Percentiles rank a stretch among this genome's conserved stretches.
Evolutionary conservation across 129 eudicot species (phyloP).

Genomic region (Artemisia argyi): DNA sequence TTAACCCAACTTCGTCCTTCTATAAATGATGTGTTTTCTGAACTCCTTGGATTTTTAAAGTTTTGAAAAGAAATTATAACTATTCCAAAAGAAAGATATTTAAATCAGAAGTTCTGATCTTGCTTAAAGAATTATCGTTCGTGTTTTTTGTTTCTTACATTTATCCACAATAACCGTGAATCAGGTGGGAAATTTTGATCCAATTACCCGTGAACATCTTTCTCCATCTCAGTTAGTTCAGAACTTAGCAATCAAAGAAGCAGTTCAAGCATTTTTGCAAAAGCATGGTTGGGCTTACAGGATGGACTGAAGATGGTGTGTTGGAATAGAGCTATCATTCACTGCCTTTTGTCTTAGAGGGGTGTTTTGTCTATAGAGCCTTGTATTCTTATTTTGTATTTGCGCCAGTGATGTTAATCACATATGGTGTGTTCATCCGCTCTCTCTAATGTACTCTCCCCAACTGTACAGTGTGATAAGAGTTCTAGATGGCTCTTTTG

Average conservation of each 20-base stretch:
- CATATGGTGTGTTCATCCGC: constrained; percentile 1
- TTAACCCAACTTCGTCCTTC: too few species aligned
- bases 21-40: too few species aligned
- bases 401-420: not conserved
- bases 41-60: too few species aligned
- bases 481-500: constrained; percentile 8
- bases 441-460: not conserved
- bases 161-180: not conserved
- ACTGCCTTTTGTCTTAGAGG: too few species aligned
- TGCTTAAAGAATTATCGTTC: not conserved
- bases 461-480: constrained; percentile 17
- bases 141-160: not conserved
- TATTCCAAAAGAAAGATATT: too few species aligned
- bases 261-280: constrained; percentile 65
- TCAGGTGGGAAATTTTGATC: constrained; percentile 91
- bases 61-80: too few species aligned
- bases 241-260: constrained; percentile 89
- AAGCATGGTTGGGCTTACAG: constrained; percentile 91
- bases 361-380: too few species aligned
- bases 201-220: constrained; percentile 75
- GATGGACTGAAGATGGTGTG: constrained; percentile 36
- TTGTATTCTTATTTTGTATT: too few species aligned
- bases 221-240: constrained; percentile 54
- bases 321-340: not conserved
- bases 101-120: too few species aligned